phyloP scores from a whole-genome alignment of 108 stramenopile genomes.

The Cyclotella cryptica region DNA sequence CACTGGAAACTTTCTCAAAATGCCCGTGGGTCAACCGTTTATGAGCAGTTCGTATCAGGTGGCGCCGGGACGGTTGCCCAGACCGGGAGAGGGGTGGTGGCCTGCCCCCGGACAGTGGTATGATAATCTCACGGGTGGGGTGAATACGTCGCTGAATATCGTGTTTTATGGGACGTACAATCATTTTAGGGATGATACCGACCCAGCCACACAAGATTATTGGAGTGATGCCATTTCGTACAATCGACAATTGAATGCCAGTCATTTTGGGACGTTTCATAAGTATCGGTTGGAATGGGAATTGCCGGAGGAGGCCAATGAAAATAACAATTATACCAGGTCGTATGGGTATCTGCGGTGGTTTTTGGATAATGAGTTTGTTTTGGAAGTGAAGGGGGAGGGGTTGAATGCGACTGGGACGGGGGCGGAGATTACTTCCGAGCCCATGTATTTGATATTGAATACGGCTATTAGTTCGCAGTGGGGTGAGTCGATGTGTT shows the following conservation, averaged over 20 bases:
- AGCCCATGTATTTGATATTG: constrained; percentile 93
- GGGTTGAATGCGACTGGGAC: constrained; percentile 56
- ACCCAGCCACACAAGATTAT: constrained; percentile 81
- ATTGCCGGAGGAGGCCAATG: constrained; percentile 60
- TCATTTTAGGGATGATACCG: constrained; percentile 74
- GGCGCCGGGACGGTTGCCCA: constrained; percentile 79
- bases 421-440: constrained; percentile 90
- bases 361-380: constrained; percentile 90
- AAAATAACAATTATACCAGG: constrained; percentile 38
- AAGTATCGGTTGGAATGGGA: constrained; percentile 96
- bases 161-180: constrained; percentile 95
- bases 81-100: constrained; percentile 85
- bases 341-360: constrained; percentile 81
- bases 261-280: constrained; percentile 87
- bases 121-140: constrained; percentile 81
- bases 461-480: constrained; percentile 94
- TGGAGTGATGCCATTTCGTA: constrained; percentile 95
- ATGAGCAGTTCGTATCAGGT: constrained; percentile 86
- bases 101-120: constrained; percentile 94
- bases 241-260: constrained; percentile 79
- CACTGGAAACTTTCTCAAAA: constrained; percentile 63
- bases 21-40: constrained; percentile 91
- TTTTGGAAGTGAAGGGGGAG: constrained; percentile 83
- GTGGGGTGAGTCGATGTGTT: constrained; percentile 77
- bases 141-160: constrained; percentile 87